These are phyloP conservation scores for Potentilla sterilis DNA, from an alignment of 306 rosid species.

Conservation along the genomic window DNA sequence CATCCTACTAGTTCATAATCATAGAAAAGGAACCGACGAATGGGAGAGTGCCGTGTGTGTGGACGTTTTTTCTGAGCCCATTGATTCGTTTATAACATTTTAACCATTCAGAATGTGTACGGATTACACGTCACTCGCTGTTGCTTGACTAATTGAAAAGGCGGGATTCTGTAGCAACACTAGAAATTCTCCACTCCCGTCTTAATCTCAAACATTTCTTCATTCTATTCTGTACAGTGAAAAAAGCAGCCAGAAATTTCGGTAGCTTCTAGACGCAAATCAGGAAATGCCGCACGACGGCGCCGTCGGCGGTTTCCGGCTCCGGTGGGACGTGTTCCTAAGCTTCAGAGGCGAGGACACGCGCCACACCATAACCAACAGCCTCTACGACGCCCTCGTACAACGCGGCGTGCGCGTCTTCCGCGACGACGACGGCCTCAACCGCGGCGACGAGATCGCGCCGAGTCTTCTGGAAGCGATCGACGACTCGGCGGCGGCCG, in stretches of 20 bases:
- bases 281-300: background rate
- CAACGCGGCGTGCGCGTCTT: slow-evolving; percentile 37
- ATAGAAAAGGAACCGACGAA: too few relatives aligned
- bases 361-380: slow-evolving; percentile 25
- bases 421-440: slow-evolving; percentile 40
- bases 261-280: background rate
- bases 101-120: too few relatives aligned
- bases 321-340: slow-evolving; percentile 54
- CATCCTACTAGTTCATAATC: too few relatives aligned
- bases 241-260: background rate
- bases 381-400: slow-evolving; percentile 32
- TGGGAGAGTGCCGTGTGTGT: too few relatives aligned
- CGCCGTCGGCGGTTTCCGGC: slow-evolving; percentile 37
- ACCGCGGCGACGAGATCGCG: slow-evolving; percentile 40
- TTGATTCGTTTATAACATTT: too few relatives aligned
- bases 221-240: background rate
- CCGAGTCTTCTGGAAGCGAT: slow-evolving; percentile 49
- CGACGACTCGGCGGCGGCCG: slow-evolving; percentile 54
- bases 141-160: too few relatives aligned
- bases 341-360: slow-evolving; percentile 59
- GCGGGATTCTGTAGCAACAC: too few relatives aligned
- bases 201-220: background rate
- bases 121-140: too few relatives aligned
- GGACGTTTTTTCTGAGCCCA: too few relatives aligned
- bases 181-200: too few relatives aligned